phyloP scores from a whole-genome alignment of 805 yeast species.

The Lachancea quebecensis region DNA sequence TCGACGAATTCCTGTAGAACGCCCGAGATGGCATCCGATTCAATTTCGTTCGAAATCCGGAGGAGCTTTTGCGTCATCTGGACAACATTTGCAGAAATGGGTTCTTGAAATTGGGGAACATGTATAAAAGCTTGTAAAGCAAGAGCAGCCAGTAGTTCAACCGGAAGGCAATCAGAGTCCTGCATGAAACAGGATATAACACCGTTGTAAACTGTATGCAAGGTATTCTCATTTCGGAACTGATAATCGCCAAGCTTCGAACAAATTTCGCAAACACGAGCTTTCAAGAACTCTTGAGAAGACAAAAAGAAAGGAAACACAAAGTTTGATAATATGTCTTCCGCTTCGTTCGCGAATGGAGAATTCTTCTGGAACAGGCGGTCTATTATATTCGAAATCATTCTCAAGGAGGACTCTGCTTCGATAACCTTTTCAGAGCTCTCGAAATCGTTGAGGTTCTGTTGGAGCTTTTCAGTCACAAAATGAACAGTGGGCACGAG shows the following conservation, averaged over 20 bases:
- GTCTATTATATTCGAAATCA: constrained; percentile 66
- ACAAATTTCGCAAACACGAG: constrained; percentile 63
- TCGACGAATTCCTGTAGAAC: constrained; percentile 97
- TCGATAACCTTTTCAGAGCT: constrained; percentile 49
- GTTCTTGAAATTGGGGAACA: constrained; percentile 58
- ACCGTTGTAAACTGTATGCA: constrained; percentile 40
- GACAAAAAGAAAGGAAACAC: constrained; percentile 70
- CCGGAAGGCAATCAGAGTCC: constrained; percentile 53
- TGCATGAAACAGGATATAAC: constrained; percentile 36
- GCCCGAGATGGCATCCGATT: constrained; percentile 76
- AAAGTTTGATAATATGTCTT: constrained; percentile 51
- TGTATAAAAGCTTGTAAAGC: constrained; percentile 75
- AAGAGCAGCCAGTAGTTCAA: constrained; percentile 75
- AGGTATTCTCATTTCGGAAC: constrained; percentile 36
- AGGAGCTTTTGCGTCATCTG: constrained; percentile 78
- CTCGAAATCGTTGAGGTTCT: constrained; percentile 14
- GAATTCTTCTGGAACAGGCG: constrained; percentile 49
- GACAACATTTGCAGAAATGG: constrained; percentile 60
- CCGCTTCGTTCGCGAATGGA: constrained; percentile 58
- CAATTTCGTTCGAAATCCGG: constrained; percentile 70
- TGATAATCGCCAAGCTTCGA: constrained; percentile 58
- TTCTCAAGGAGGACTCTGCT: constrained; percentile 72
- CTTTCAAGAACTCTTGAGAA: constrained; percentile 58
- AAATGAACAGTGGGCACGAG: constrained; percentile 56
- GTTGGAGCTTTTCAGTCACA: constrained; percentile 42